Evolutionary conservation across 495 filamentous ascomycete species (phyloP).

Genomic region (Penicillium subrubescens): DNA sequence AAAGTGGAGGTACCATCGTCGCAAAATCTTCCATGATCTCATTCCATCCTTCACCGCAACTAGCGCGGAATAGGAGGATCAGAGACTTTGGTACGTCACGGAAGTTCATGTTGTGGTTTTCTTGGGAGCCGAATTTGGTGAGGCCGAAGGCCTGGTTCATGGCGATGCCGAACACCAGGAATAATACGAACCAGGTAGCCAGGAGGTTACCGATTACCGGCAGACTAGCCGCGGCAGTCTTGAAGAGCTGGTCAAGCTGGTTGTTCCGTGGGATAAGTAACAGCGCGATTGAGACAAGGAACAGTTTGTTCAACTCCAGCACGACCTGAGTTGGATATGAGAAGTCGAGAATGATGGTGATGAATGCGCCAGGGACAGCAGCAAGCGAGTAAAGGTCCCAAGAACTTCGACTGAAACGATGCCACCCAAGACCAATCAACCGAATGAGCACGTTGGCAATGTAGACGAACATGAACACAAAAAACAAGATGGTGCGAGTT

Average conservation of each 20-base stretch:
- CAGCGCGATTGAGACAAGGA: conserved; percentile 86
- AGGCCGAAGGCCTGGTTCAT: conserved; percentile 96
- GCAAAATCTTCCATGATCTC: conserved; percentile 96
- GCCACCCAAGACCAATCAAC: conserved; percentile 88
- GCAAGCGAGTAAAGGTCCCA: conserved; percentile 93
- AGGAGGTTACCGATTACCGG: conserved; percentile 88
- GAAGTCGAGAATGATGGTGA: conserved; percentile 70
- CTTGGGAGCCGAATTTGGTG: conserved; percentile 76
- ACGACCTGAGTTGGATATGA: conserved; percentile 61
- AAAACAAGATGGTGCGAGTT: conserved; percentile 72
- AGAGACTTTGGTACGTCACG: conserved; percentile 90
- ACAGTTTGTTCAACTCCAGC: conserved; percentile 84
- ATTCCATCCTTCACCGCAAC: conserved; percentile 96
- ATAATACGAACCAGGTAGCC: conserved; percentile 96
- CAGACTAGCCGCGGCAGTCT: conserved; percentile 95
- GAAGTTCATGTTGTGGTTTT: conserved; percentile 86
- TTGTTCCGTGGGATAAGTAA: conserved; percentile 96
- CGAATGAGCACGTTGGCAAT: conserved; percentile 82
- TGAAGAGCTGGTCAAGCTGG: conserved; percentile 97
- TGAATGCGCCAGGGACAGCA: conserved; percentile 79
- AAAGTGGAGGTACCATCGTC: conserved; percentile 71
- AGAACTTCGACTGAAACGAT: conserved; percentile 85
- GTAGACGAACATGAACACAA: conserved; percentile 84
- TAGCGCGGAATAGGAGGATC: conserved; percentile 90
- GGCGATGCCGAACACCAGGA: conserved; percentile 94